Conservation (phyloP, 768 basidiomycete genomes). For the Naganishia vaughanmartiniae region DNA sequence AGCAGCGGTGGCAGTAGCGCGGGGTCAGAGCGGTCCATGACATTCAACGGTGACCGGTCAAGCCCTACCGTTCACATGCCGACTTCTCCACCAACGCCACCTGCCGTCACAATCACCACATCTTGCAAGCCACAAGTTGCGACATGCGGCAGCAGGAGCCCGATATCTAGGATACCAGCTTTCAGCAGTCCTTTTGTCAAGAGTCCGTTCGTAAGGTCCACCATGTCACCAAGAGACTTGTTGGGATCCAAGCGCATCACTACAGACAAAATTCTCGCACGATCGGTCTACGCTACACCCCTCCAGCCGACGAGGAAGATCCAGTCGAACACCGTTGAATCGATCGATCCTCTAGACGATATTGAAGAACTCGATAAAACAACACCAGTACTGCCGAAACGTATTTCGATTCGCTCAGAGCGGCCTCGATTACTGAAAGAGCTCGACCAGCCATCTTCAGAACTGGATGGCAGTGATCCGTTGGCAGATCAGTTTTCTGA, state of each 20-base stretch:
- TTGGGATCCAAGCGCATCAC: neutral
- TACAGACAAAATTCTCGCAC: neutral
- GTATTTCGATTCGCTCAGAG: neutral
- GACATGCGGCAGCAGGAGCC: neutral
- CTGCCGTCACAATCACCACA: too few relatives aligned
- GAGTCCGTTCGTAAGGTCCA: neutral
- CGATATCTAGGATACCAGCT: neutral
- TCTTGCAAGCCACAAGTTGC: neutral
- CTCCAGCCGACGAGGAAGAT: neutral
- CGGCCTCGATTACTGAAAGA: neutral
- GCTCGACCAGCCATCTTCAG: neutral
- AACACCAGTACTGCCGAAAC: conserved; percentile 10
- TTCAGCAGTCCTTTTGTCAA: conserved; percentile 22
- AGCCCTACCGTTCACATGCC: conserved; percentile 3
- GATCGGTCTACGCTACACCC: neutral
- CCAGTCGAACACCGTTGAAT: neutral
- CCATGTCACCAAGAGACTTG: neutral
- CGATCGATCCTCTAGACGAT: conserved; percentile 16
- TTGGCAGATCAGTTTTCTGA: conserved; percentile 12
- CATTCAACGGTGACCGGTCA: neutral
- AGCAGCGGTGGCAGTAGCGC: neutral
- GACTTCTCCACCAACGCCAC: neutral
- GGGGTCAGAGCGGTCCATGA: neutral
- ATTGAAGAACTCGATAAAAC: conserved; percentile 22
- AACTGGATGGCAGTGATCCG: conserved; percentile 8